Percentiles rank a stretch among this genome's conserved stretches.
Evolutionary conservation across 2,329 filamentous ascomycete species (phyloP).

Genomic region (Talaromyces sp.): DNA sequence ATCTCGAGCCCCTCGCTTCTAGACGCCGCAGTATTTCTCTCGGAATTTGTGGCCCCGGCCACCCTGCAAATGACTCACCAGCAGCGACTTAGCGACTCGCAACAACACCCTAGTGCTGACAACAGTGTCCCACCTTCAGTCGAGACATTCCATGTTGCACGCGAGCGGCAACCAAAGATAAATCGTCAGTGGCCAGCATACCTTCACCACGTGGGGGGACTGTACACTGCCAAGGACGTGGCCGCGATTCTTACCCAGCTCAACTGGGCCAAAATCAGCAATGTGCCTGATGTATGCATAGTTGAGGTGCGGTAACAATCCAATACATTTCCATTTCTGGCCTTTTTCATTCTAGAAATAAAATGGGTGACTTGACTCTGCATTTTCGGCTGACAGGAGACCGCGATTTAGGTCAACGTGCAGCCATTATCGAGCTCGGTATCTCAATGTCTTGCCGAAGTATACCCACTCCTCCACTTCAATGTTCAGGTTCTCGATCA

Average conservation of each 20-base stretch:
- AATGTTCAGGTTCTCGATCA: background rate
- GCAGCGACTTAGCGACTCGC: background rate
- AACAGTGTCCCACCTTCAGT: background rate
- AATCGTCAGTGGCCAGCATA: background rate
- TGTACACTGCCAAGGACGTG: background rate
- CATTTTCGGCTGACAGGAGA: background rate
- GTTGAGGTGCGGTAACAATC: background rate
- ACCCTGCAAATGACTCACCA: constrained; percentile 29
- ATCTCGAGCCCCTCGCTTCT: constrained; percentile 26
- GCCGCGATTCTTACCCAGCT: background rate
- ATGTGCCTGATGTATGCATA: background rate
- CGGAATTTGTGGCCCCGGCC: constrained; percentile 27
- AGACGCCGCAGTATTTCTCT: constrained; percentile 37
- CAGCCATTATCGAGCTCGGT: background rate
- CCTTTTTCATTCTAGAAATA: background rate
- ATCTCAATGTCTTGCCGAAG: background rate
- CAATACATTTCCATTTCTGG: background rate
- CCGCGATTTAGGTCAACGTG: background rate
- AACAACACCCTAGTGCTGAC: background rate
- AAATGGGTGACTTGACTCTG: background rate
- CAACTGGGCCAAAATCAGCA: background rate
- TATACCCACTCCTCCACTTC: background rate
- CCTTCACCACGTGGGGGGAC: background rate
- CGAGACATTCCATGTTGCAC: background rate
- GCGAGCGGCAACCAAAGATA: background rate